A percentile compares a stretch with the other conserved stretches of the same genome.
These are phyloP conservation scores for Phytophthora tubulina DNA, from an alignment of 352 stramenopile genomes.

Conservation along the genomic window DNA sequence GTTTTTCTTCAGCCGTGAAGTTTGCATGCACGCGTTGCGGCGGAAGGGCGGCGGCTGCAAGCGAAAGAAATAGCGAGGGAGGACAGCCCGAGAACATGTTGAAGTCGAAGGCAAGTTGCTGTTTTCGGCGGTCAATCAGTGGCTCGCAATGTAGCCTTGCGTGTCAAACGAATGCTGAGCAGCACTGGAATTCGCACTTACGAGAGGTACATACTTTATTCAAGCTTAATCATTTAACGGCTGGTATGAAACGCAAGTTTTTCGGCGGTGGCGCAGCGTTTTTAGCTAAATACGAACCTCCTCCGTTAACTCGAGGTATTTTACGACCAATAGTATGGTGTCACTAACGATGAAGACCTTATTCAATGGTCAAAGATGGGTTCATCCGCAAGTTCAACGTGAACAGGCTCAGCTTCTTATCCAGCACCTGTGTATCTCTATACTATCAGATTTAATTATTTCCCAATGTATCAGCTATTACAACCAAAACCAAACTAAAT, in stretches of 20 bases:
- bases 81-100: slow-evolving; percentile 3
- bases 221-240: not conserved
- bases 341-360: not conserved
- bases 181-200: slow-evolving; percentile 32
- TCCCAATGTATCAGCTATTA: not conserved
- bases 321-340: not conserved
- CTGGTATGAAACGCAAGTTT: slow-evolving; percentile 40
- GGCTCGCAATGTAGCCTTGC: slow-evolving; percentile 35
- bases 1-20: slow-evolving; percentile 35
- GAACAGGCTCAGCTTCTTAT: slow-evolving; percentile 13
- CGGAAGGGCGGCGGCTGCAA: not conserved
- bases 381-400: slow-evolving; percentile 24
- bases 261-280: slow-evolving; percentile 10
- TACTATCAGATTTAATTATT: not conserved
- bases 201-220: slow-evolving; percentile 1
- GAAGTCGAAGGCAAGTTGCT: slow-evolving; percentile 28
- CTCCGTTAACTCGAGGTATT: not conserved
- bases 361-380: slow-evolving; percentile 3
- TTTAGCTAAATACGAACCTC: not conserved
- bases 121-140: slow-evolving; percentile 32
- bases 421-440: not conserved
- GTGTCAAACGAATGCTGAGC: slow-evolving; percentile 34
- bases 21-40: slow-evolving; percentile 1
- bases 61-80: not conserved
- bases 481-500: too few relatives aligned